Conservation (phyloP, 768 basidiomycete genomes). For the Russula sp. region DNA sequence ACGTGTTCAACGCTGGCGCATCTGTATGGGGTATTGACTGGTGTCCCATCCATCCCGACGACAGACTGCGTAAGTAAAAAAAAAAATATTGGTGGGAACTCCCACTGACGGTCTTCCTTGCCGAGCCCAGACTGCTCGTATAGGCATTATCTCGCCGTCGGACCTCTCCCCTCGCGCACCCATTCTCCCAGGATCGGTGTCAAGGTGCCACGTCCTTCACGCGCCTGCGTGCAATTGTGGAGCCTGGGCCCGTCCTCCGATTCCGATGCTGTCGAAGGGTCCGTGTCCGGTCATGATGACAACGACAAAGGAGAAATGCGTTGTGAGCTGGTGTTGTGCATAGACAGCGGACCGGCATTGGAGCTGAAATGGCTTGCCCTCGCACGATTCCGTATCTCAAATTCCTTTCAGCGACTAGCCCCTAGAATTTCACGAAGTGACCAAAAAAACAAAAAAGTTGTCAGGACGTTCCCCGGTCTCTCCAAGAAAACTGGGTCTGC, state of each 20-base stretch:
- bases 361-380: slow-evolving; percentile 84
- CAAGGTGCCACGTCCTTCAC: slow-evolving; percentile 44
- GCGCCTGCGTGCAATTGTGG: slow-evolving; percentile 88
- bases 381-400: slow-evolving; percentile 49
- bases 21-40: slow-evolving; percentile 91
- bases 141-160: slow-evolving; percentile 81
- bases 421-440: neutral
- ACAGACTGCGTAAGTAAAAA: slow-evolving; percentile 41
- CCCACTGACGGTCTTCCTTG: too few relatives aligned
- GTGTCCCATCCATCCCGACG: slow-evolving; percentile 71
- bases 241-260: slow-evolving; percentile 30
- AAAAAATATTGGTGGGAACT: neutral
- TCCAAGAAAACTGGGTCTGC: slow-evolving; percentile 65
- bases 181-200: slow-evolving; percentile 63
- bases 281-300: neutral
- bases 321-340: slow-evolving; percentile 81
- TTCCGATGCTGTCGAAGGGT: neutral
- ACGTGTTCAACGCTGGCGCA: slow-evolving; percentile 80
- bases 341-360: slow-evolving; percentile 72
- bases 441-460: neutral
- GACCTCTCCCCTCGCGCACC: slow-evolving; percentile 57
- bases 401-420: neutral
- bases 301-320: slow-evolving; percentile 43
- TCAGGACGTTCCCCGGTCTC: slow-evolving; percentile 14
- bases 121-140: slow-evolving; percentile 38